Evolutionary conservation across 2,329 filamentous ascomycete species (phyloP), one percentile per base, ranked within the genome.

Genomic region (Metarhizium robertsii): DNA sequence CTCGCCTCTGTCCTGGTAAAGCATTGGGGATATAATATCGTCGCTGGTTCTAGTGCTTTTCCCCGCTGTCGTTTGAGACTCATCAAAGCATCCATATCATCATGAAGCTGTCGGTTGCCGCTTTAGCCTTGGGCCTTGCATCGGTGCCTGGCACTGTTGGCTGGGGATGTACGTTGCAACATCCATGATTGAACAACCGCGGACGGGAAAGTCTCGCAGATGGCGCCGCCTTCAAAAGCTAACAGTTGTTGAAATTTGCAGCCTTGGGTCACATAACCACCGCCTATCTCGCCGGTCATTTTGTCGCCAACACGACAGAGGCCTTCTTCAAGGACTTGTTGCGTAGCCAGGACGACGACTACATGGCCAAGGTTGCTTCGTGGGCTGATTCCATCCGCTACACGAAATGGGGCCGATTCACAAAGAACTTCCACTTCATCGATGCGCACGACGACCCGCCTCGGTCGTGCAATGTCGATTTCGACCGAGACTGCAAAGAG

Each of bases 361-460:
- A 85, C 64, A 75, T 87, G 30, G 83, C 83, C 50, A 75, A 75
- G 55, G 78, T 86, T 3, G 84, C 85, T 3, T 81, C 81, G 10
- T 87, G 85, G 85, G 84, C 84, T 34, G 84, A 87, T 70, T 83
- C 76, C 43, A 76, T 84, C 66, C 77, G 83, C 29, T 86, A 87
- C 70, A 85, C 80, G 7, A 75, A 77, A 66, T 84, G 80, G 72
- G 83, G 81, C 14, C 74, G 75, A 42, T 87, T 82, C 68, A 82
- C 79, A 8, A 79, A 75, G 60, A 77, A 77, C 38, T 85, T 85
- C 67, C 84, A 87, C 74, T 87, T 83, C 71, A 87, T 87, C 69
- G 84, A 87, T 66, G 83, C 84, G 57, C 77, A 85, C 62, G 84
- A 87, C 69, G 67, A 71, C 61, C 84, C 84, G 55, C 84, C 84